Evolutionary conservation across 2,329 filamentous ascomycete species (phyloP).

Genomic region (Microsporum audouinii): DNA sequence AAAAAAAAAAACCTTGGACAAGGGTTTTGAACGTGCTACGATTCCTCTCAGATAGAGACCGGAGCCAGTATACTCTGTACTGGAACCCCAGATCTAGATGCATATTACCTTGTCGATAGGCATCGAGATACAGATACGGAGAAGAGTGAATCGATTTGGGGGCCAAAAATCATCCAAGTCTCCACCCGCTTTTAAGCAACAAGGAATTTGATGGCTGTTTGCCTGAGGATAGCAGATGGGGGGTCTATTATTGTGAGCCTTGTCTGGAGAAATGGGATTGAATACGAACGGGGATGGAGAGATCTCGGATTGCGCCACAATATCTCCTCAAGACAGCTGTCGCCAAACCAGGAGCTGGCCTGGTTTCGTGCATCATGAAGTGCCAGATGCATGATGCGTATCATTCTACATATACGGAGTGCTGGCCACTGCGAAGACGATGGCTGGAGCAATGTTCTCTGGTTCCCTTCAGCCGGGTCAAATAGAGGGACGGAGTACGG

Average conservation of each 20-base stretch:
- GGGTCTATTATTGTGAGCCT: background rate
- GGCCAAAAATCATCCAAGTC: background rate
- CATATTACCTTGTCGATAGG: background rate
- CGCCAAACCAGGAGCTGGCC: background rate
- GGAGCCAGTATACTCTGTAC: background rate
- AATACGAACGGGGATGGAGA: background rate
- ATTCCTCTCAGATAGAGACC: background rate
- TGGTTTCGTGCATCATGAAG: background rate
- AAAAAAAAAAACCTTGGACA: background rate
- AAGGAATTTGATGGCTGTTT: background rate
- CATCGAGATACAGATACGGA: background rate
- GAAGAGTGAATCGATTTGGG: background rate
- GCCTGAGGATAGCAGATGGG: background rate
- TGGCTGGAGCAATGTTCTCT: background rate
- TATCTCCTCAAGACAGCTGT: background rate
- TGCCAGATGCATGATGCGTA: slow-evolving; percentile 1
- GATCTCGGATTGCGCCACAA: background rate
- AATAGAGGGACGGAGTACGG: background rate
- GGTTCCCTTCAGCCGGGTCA: background rate
- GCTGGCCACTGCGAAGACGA: background rate
- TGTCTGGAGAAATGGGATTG: background rate
- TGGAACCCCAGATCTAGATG: background rate
- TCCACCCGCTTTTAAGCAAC: background rate
- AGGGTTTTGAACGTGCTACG: background rate
- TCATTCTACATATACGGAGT: background rate